Percentiles rank a stretch among this genome's conserved stretches.
These are phyloP conservation scores for Adenanthera pavonina DNA, from an alignment of 306 rosid species.

Conservation along the genomic window DNA sequence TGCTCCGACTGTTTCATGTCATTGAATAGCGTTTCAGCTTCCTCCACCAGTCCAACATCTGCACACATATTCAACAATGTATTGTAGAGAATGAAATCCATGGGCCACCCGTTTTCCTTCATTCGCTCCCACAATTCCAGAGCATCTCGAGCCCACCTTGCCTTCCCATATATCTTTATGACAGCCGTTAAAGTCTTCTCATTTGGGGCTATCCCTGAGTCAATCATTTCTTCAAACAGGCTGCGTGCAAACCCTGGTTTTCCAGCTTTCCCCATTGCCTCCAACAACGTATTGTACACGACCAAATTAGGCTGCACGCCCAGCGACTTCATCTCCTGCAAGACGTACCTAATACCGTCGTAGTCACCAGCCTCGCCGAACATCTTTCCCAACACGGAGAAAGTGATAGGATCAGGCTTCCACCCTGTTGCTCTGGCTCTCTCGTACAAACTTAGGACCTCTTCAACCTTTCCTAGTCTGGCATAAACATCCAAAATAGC, in stretches of 20 bases:
- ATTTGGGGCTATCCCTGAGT: slow-evolving; percentile 68
- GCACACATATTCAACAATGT: slow-evolving; percentile 97
- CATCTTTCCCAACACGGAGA: slow-evolving; percentile 89
- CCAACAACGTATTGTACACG: slow-evolving; percentile 90
- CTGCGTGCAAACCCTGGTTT: slow-evolving; percentile 91
- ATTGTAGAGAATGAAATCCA: slow-evolving; percentile 86
- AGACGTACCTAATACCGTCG: slow-evolving; percentile 86
- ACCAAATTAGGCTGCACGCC: slow-evolving; percentile 84
- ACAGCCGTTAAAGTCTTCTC: slow-evolving; percentile 87
- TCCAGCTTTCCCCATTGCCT: slow-evolving; percentile 95
- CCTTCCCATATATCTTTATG: slow-evolving; percentile 91
- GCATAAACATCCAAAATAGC: slow-evolving; percentile 93
- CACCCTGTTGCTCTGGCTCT: slow-evolving; percentile 94
- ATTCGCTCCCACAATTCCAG: slow-evolving; percentile 82
- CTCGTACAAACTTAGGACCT: slow-evolving; percentile 80
- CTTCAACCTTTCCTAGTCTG: slow-evolving; percentile 78
- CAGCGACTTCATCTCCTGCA: slow-evolving; percentile 84
- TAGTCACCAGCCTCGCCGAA: slow-evolving; percentile 95
- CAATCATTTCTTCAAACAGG: slow-evolving; percentile 86
- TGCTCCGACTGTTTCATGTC: slow-evolving; percentile 76
- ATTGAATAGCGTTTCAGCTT: slow-evolving; percentile 79
- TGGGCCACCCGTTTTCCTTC: slow-evolving; percentile 76
- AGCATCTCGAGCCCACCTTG: slow-evolving; percentile 89
- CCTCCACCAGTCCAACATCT: slow-evolving; percentile 83
- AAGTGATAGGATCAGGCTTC: slow-evolving; percentile 82